Conservation (phyloP, 169 alveolate species). For the Cryptosporidium viatorum region DNA sequence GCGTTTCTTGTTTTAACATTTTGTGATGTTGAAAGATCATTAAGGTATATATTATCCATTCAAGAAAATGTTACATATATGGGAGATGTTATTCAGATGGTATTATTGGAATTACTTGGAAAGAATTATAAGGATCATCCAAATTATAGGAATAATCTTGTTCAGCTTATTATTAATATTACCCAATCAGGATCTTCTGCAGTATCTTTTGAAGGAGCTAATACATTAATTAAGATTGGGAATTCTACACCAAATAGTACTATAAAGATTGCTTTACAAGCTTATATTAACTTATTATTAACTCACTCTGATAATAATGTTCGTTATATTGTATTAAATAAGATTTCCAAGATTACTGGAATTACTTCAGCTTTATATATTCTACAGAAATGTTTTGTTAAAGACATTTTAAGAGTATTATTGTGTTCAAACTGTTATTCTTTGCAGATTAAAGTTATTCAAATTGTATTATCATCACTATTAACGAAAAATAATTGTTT, state of each 20-base stretch:
- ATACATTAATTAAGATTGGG: constrained; percentile 81
- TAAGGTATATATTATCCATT: constrained; percentile 81
- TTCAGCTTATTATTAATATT: constrained; percentile 80
- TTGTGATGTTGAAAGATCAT: constrained; percentile 87
- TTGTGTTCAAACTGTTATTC: constrained; percentile 50
- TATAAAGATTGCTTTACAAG: constrained; percentile 84
- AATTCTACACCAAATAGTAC: constrained; percentile 83
- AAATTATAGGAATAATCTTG: constrained; percentile 79
- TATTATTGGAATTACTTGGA: constrained; percentile 88
- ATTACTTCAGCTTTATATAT: constrained; percentile 57
- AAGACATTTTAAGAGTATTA: constrained; percentile 44
- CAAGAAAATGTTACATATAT: constrained; percentile 71
- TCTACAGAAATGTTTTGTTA: constrained; percentile 39
- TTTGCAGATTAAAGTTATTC: constrained; percentile 28
- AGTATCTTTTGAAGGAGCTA: constrained; percentile 92
- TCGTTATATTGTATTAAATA: constrained; percentile 85
- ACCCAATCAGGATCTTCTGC: constrained; percentile 81
- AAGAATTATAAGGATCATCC: constrained; percentile 89
- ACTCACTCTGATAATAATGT: constrained; percentile 90
- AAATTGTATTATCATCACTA: constrained; percentile 12
- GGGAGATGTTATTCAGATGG: constrained; percentile 88
- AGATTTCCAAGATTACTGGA: constrained; percentile 76
- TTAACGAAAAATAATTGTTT: constrained; percentile 61
- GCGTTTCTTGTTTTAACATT: constrained; percentile 89
- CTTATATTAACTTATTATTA: constrained; percentile 82